Conservation (phyloP, 768 basidiomycete genomes). For the Podaxis sp. region DNA sequence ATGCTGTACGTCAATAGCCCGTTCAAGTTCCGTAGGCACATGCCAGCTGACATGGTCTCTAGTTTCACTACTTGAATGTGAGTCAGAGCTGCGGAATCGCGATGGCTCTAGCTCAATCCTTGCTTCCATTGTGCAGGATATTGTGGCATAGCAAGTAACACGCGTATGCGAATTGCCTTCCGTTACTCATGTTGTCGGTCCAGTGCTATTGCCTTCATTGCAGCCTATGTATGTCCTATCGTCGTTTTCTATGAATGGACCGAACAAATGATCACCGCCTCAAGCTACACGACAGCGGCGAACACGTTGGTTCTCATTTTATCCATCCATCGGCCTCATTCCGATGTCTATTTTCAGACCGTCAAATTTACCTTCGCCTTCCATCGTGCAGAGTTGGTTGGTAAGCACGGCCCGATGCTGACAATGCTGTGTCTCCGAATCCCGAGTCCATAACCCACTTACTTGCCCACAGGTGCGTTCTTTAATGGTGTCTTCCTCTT, state of each 20-base stretch:
- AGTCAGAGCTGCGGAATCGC: constrained; percentile 18
- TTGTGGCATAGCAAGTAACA: constrained; percentile 42
- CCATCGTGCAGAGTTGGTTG: constrained; percentile 54
- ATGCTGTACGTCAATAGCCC: constrained; percentile 40
- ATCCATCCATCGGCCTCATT: constrained; percentile 8
- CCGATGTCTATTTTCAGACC: constrained; percentile 29
- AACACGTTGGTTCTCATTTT: constrained; percentile 31
- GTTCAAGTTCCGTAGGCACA: not conserved
- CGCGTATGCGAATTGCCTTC: not conserved
- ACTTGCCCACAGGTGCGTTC: constrained; percentile 38
- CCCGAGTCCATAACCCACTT: constrained; percentile 10
- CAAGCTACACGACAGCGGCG: constrained; percentile 43
- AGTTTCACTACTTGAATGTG: constrained; percentile 60
- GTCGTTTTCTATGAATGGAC: constrained; percentile 9
- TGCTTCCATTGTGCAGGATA: constrained; percentile 30
- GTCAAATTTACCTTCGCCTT: constrained; percentile 53
- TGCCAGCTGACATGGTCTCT: constrained; percentile 12
- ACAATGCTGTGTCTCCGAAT: not conserved
- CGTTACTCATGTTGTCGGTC: not conserved
- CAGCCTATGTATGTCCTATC: constrained; percentile 39
- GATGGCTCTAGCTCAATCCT: constrained; percentile 8
- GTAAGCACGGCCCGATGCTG: constrained; percentile 27
- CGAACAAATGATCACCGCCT: constrained; percentile 10
- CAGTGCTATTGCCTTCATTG: constrained; percentile 44
- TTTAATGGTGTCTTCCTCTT: constrained; percentile 55